These are phyloP conservation scores for Euclidium syriacum DNA, from an alignment of 345 rosid genomes.

Conservation along the genomic window DNA sequence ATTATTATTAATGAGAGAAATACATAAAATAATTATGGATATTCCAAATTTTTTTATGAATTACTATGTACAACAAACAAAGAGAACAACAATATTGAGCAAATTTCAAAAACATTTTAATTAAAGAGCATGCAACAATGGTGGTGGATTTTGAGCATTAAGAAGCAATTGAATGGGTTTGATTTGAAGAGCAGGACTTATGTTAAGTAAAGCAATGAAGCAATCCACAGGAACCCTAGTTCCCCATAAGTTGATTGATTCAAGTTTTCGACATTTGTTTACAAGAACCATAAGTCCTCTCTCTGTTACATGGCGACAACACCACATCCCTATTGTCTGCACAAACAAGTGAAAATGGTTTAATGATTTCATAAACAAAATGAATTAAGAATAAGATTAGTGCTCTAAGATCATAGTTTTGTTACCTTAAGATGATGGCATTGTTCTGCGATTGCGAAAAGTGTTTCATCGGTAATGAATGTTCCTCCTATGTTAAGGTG, in stretches of 20 bases:
- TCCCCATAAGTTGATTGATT: slow-evolving; percentile 83
- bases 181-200: slow-evolving; percentile 68
- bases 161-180: slow-evolving; percentile 42
- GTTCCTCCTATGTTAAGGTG: slow-evolving; percentile 91
- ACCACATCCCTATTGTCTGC: slow-evolving; percentile 76
- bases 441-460: slow-evolving; percentile 64
- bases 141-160: slow-evolving; percentile 35
- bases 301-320: slow-evolving; percentile 87
- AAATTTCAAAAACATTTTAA: background rate
- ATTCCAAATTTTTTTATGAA: slow-evolving; percentile 14
- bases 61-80: slow-evolving; percentile 18
- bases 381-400: background rate
- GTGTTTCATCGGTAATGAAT: slow-evolving; percentile 78
- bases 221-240: slow-evolving; percentile 68
- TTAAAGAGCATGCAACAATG: slow-evolving; percentile 45
- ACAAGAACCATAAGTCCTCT: slow-evolving; percentile 62
- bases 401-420: background rate
- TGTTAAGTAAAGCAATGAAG: slow-evolving; percentile 51
- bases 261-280: slow-evolving; percentile 61
- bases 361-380: background rate
- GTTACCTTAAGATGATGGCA: slow-evolving; percentile 76
- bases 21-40: background rate
- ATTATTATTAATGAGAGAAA: background rate
- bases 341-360: background rate
- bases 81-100: background rate